Evolutionary conservation across 2,329 filamentous ascomycete genomes (phyloP).

Genomic region (Phialophora macrospora): DNA sequence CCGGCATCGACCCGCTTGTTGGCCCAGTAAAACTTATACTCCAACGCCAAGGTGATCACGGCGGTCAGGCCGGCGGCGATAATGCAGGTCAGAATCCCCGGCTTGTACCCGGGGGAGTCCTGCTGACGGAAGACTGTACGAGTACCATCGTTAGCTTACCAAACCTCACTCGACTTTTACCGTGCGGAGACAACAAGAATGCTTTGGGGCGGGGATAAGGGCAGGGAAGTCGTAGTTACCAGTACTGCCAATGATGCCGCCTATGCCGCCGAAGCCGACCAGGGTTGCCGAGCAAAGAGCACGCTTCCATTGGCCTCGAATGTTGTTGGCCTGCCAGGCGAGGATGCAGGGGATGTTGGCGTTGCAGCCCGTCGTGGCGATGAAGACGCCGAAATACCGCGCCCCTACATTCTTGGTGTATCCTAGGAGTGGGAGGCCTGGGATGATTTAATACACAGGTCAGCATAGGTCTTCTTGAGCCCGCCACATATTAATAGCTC

Average conservation of each 20-base stretch:
- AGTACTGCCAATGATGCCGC: conserved; percentile 74
- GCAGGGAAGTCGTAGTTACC: conserved; percentile 39
- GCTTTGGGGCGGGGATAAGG: too few relatives aligned
- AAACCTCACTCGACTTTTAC: not conserved
- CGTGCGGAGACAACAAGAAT: not conserved
- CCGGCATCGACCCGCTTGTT: conserved; percentile 45
- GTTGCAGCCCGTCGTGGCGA: conserved; percentile 51
- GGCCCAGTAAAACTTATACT: conserved; percentile 28
- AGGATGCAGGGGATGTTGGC: conserved; percentile 75
- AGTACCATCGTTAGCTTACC: not conserved
- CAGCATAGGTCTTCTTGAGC: not conserved
- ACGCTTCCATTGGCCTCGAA: conserved; percentile 85
- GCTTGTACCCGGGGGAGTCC: conserved; percentile 44
- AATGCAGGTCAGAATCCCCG: conserved; percentile 43
- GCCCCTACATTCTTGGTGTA: conserved; percentile 45
- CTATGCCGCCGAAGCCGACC: conserved; percentile 75
- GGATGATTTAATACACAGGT: conserved; percentile 48
- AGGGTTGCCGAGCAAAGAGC: conserved; percentile 77
- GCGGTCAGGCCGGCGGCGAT: conserved; percentile 26
- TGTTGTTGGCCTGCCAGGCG: conserved; percentile 84
- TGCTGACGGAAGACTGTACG: conserved; percentile 60
- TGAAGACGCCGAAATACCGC: conserved; percentile 74
- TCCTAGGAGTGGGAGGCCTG: conserved; percentile 61
- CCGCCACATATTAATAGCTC: not conserved
- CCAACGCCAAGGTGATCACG: conserved; percentile 22